phyloP scores from a whole-genome alignment of 164 flowering plant genomes.

The Vitis labrusca region DNA sequence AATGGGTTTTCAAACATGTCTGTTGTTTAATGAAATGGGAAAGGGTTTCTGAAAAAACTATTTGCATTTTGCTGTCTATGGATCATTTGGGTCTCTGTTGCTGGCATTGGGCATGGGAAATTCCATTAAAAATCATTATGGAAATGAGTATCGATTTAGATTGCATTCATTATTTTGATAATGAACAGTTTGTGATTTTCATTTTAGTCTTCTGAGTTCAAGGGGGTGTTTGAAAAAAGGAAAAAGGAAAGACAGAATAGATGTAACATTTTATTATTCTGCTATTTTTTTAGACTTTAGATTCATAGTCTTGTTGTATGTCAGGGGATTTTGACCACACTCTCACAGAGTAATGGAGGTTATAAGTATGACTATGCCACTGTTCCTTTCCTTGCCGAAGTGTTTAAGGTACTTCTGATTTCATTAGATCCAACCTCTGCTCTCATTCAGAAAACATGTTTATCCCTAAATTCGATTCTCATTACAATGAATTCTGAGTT shows the following conservation, averaged over 20 bases:
- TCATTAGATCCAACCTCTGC: neutral
- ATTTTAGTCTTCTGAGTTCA: too few relatives aligned
- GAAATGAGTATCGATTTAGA: too few relatives aligned
- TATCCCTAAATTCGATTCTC: neutral
- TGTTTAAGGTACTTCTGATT: conserved; percentile 66
- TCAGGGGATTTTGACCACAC: conserved; percentile 90
- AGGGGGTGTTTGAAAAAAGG: too few relatives aligned
- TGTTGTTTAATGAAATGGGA: too few relatives aligned
- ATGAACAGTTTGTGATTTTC: too few relatives aligned
- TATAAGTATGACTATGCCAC: conserved; percentile 91
- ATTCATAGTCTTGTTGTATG: conserved; percentile 3
- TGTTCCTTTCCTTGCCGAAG: conserved; percentile 95
- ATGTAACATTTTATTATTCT: neutral
- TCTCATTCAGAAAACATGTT: neutral
- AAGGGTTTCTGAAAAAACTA: too few relatives aligned
- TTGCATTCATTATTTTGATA: too few relatives aligned
- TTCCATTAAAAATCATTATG: too few relatives aligned
- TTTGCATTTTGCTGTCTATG: too few relatives aligned
- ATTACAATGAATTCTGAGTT: neutral
- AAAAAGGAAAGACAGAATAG: neutral
- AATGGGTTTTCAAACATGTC: too few relatives aligned
- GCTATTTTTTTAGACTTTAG: neutral
- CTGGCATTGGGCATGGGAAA: too few relatives aligned
- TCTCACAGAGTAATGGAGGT: conserved; percentile 80
- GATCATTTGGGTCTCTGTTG: too few relatives aligned